Evolutionary conservation across 768 basidiomycete genomes (phyloP), one percentile per base, ranked within the genome.

Genomic region (Leccinum olivaceopallidum): DNA sequence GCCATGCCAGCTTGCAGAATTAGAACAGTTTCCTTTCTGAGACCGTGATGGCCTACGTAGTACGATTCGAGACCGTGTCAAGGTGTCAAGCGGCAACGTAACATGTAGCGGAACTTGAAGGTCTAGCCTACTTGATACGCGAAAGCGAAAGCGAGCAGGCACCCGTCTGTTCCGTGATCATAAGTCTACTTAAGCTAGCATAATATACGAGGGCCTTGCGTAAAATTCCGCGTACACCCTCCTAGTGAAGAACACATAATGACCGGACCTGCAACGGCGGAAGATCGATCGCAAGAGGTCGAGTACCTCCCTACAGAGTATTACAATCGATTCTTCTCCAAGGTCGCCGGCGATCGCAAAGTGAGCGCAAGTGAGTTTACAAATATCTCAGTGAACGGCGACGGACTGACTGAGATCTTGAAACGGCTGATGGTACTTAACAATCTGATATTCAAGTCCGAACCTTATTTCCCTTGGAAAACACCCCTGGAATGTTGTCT

Each of bases 271-370:
- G 30, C 51, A 37, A 59, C 32, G 22, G 37, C 42, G 28, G 36
- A 18, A 20, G 34, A 52, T 34, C 50, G 24, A 20, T 50, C 52
- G n/a, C 18, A 44, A n/a, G n/a, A 44, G 9, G n/a, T 44, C 42
- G n/a, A 20, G 42, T 20, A 20, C 52, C 22, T 87, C 13, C 82
- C 87, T 14, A 69, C 78, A 24, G 78, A 76, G 16, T 85, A 77
- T 70, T 88, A 89, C 69, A 54, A 66, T 0, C 61, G 70, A 3
- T 89, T 87, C 68, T 73, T 90, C 22, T 88, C 89, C 4, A 71
- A 78, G 42, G 62, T 65, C 22, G 85, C 88, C 16, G 86, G 83
- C 65, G 76, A 78, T 65, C 79, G 84, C 47, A 82, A 78, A 67
- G 83, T 83, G 7, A 84, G 80, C 62, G 78, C 84, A 20, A 86